These are phyloP conservation scores for Parsonsia alboflavescens DNA, from an alignment of 257 asterid genomes.

Conservation along the genomic window DNA sequence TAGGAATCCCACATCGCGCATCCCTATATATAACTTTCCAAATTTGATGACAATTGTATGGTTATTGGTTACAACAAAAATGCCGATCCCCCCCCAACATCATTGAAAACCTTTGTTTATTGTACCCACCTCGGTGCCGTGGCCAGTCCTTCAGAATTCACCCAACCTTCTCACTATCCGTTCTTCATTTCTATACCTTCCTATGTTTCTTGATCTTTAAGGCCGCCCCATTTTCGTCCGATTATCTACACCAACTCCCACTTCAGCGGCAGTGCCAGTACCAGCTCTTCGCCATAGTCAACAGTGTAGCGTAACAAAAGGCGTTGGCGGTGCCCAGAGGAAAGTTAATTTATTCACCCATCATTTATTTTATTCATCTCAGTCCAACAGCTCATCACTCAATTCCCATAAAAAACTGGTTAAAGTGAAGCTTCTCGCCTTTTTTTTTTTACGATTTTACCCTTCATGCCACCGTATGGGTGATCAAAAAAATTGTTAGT, in stretches of 20 bases:
- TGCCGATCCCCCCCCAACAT: neutral
- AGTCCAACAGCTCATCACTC: constrained; percentile 15
- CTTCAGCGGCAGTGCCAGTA: neutral
- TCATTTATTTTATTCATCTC: neutral
- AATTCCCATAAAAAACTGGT: neutral
- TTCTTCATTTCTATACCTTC: neutral
- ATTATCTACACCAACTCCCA: neutral
- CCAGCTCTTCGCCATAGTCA: neutral
- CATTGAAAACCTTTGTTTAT: neutral
- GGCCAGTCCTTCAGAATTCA: neutral
- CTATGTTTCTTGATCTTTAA: too few species aligned
- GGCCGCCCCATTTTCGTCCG: neutral
- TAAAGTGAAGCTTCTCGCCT: too few species aligned
- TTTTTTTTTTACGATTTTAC: too few species aligned
- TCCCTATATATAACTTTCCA: neutral
- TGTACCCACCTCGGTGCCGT: too few species aligned
- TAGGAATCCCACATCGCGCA: too few species aligned
- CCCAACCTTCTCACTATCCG: neutral
- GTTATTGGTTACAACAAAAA: too few species aligned
- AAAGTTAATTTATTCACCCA: neutral
- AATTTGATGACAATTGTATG: neutral
- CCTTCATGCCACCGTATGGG: too few species aligned
- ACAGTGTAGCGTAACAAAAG: neutral
- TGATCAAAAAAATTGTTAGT: too few species aligned
- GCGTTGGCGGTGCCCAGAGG: neutral